Evolutionary conservation across 2,329 filamentous ascomycete genomes (phyloP), one percentile per base, ranked within the genome.

Genomic region (Fusarium circinatum): DNA sequence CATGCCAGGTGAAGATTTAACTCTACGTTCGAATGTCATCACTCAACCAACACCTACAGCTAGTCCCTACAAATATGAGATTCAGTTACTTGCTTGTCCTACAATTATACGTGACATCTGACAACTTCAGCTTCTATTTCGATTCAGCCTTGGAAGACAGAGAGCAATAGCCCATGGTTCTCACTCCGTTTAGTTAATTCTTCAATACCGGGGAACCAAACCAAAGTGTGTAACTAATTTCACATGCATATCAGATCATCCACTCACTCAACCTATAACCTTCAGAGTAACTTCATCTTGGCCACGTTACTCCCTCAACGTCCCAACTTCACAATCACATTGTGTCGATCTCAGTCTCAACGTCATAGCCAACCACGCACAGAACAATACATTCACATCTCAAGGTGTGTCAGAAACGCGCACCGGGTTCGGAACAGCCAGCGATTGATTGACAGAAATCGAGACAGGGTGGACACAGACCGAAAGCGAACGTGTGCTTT

Each of bases 401-500:
- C 24, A 58, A 44, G 11, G 51, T 20, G 61, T 71, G 55, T 32
- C 45, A 65, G 30, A 39, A 24, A 30, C 41, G 56, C 44, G 26
- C 44, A 59, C 45, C 51, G 38, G 36, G 48, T 65, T 36, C 52
- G 71, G 47, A 62, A 49, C 55, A 38, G 24, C 14, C 42, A 36
- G 45, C 34, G 32, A 56, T 71, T 65, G 48, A 65, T 41, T 28
- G 48, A 57, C n/a, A 17, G 17, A 61, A 60, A 34, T 30, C 52
- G 62, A 47, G 58, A 70, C 44, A 59, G 71, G 44, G 34, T 57
- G 49, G 52, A 52, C 56, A 45, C 39, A 48, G 34, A 38, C 57
- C 62, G 66, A 58, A 68, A 48, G 42, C 52, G 63, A 48, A 30
- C 52, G 63, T 71, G 34, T 42, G 34, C 34, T n/a, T 26, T 56